Conservation (phyloP, 805 yeast genomes). For the Kazachstania martiniae region DNA sequence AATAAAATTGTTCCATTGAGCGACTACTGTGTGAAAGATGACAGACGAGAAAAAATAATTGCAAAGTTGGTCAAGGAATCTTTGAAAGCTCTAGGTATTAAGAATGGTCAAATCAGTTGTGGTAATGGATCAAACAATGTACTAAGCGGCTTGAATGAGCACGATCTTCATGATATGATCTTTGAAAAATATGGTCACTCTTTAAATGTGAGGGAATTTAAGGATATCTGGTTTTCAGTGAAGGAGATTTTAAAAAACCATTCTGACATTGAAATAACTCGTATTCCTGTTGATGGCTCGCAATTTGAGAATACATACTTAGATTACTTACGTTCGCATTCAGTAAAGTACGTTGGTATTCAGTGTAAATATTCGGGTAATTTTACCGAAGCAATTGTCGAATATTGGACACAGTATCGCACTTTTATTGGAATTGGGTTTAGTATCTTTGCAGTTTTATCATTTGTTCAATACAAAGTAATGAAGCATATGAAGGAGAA, state of each 20-base stretch:
- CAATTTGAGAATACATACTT: background rate
- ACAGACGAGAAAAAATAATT: conserved; percentile 51
- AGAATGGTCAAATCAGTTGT: conserved; percentile 52
- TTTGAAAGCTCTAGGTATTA: conserved; percentile 45
- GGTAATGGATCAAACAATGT: conserved; percentile 35
- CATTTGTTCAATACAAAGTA: conserved; percentile 19
- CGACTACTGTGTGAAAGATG: conserved; percentile 62
- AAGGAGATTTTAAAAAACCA: background rate
- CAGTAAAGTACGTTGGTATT: conserved; percentile 43
- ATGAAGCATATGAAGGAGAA: conserved; percentile 28
- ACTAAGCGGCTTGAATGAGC: conserved; percentile 38
- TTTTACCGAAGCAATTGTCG: conserved; percentile 10
- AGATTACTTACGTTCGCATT: conserved; percentile 49
- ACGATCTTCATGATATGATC: conserved; percentile 34
- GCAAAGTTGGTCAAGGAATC: conserved; percentile 53
- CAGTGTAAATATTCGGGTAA: conserved; percentile 33
- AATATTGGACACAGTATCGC: background rate
- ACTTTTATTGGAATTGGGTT: conserved; percentile 1
- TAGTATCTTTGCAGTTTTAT: conserved; percentile 8
- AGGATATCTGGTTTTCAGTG: background rate
- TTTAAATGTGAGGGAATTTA: conserved; percentile 10
- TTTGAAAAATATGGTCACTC: conserved; percentile 33
- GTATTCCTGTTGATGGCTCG: background rate
- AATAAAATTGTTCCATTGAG: conserved; percentile 48
- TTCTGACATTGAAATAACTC: background rate